Evolutionary conservation across 2,329 filamentous ascomycete species (phyloP).

Genomic region (Botrytis fabae): DNA sequence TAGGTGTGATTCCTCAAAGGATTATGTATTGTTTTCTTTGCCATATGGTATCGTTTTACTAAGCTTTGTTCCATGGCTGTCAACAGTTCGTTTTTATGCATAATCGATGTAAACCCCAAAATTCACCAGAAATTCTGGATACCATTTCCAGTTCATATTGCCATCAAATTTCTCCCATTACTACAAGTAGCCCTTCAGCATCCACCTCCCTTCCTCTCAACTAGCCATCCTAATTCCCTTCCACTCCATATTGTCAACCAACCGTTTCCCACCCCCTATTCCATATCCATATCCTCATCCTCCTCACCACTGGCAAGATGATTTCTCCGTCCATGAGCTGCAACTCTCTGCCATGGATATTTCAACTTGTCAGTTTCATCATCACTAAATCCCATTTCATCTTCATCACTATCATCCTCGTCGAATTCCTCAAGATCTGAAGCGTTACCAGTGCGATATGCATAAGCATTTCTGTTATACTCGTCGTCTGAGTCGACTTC

Average conservation of each 20-base stretch:
- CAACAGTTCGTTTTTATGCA: background rate
- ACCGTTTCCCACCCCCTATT: background rate
- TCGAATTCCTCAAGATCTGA: conserved; percentile 40
- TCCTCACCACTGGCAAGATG: background rate
- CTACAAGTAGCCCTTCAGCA: background rate
- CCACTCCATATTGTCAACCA: background rate
- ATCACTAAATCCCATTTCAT: conserved; percentile 35
- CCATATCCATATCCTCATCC: conserved; percentile 13
- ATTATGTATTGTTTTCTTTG: background rate
- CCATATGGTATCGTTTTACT: background rate
- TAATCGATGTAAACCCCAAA: background rate
- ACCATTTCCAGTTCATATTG: background rate
- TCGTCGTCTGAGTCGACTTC: conserved; percentile 73
- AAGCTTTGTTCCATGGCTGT: background rate
- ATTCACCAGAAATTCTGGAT: background rate
- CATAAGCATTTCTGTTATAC: conserved; percentile 56
- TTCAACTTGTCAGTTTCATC: conserved; percentile 34
- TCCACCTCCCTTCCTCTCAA: too few relatives aligned
- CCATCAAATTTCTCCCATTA: background rate
- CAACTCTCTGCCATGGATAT: conserved; percentile 35
- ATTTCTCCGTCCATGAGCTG: background rate
- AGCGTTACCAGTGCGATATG: conserved; percentile 48
- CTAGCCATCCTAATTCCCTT: too few relatives aligned
- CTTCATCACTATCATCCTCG: conserved; percentile 31
- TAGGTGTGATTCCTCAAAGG: background rate